A percentile compares a stretch with the other conserved stretches of the same genome.
Conservation (phyloP, 2,329 filamentous ascomycete species). For the Colletotrichum orchidophilum region DNA sequence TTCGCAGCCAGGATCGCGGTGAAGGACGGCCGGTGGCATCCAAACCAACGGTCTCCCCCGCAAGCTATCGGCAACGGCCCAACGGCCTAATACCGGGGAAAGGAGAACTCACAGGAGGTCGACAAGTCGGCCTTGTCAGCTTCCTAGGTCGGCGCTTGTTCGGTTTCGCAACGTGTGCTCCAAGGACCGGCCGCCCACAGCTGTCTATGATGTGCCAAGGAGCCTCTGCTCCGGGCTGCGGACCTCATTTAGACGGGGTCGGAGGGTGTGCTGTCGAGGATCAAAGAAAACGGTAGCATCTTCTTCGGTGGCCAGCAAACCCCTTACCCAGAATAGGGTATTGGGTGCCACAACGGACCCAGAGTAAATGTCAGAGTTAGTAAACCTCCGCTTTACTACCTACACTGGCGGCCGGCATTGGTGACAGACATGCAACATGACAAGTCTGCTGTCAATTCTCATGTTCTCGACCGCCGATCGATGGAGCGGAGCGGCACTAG, state of each 20-base stretch:
- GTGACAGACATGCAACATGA: not conserved
- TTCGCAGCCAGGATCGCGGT: not conserved
- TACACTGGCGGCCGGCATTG: not conserved
- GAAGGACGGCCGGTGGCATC: conserved; percentile 12
- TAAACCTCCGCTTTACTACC: not conserved
- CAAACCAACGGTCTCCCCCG: not conserved
- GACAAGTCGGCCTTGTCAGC: conserved; percentile 1
- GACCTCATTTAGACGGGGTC: conserved; percentile 15
- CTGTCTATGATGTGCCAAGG: not conserved
- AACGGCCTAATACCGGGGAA: too few relatives aligned
- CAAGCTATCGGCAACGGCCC: not conserved
- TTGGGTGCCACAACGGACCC: not conserved
- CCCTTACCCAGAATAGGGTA: conserved; percentile 18
- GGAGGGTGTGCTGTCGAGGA: not conserved
- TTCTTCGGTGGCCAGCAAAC: not conserved
- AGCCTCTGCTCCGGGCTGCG: not conserved
- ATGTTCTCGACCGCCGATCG: conserved; percentile 10
- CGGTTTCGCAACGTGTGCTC: not conserved
- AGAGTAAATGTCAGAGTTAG: conserved; percentile 1
- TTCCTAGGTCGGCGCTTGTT: not conserved
- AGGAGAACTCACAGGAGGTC: not conserved
- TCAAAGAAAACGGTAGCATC: not conserved
- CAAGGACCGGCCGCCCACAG: conserved; percentile 14
- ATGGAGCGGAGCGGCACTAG: conserved; percentile 1
- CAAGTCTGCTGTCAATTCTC: not conserved